Evolutionary conservation across 768 basidiomycete genomes (phyloP).

Genomic region (Amanita molliuscula): DNA sequence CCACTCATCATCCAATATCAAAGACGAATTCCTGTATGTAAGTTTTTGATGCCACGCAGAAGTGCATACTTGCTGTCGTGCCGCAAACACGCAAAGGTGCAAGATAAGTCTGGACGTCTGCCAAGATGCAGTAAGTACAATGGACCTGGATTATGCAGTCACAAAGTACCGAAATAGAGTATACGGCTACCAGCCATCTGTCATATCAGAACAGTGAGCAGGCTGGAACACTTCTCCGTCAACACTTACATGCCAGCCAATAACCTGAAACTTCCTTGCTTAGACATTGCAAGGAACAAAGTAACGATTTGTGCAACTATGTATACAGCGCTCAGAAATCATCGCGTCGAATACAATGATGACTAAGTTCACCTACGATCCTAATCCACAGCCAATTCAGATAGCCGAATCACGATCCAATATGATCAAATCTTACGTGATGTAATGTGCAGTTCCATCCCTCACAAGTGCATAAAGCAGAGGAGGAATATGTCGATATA

Average conservation of each 20-base stretch:
- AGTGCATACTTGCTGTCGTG: neutral
- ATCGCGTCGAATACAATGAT: neutral
- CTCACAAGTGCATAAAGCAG: neutral
- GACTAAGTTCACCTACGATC: neutral
- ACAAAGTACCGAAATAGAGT: neutral
- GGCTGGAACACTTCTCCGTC: too few species aligned
- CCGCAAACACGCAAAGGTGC: neutral
- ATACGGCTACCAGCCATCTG: neutral
- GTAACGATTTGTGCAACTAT: neutral
- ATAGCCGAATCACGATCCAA: neutral
- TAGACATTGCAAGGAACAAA: neutral
- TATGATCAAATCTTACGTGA: neutral
- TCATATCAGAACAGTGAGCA: neutral
- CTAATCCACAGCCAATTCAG: neutral
- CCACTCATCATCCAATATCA: too few species aligned
- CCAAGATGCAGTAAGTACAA: neutral
- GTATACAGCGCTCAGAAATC: neutral
- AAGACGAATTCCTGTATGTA: too few species aligned
- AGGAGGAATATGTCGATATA: neutral
- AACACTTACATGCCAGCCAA: neutral
- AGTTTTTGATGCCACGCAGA: neutral
- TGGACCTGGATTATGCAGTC: neutral
- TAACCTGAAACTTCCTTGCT: neutral
- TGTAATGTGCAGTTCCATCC: neutral
- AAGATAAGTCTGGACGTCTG: neutral